Base-by-base conservation (phyloP, 2,329 filamentous ascomycete species). In the Davidsoniella virescens region DNA sequence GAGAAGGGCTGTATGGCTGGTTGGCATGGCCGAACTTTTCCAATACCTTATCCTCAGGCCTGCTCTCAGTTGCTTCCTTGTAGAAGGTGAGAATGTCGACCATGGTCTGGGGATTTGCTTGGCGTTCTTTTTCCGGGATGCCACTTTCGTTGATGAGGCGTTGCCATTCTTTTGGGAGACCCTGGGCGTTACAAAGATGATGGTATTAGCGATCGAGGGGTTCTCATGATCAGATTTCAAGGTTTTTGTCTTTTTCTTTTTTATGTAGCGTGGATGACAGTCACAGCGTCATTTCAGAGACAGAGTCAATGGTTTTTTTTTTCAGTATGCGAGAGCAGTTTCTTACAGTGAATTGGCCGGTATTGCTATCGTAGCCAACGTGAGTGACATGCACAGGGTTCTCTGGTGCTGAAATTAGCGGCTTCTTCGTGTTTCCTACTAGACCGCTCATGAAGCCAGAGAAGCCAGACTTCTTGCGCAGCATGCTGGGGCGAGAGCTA, bases 341-440 rank as follows among this genome's bases (percentile, higher is more conserved):
- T 75, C 81, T 61, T 72, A 94, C 87, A 52, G 90, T 96, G 65
- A 94, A 98, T 67, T 94, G 86, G 57, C 92, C 92, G 3, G 92
- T 96, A 60, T 85, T 76, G 67, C 92, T 94, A 66, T 98, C 90
- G 64, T 94, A 95, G 58, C 90, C 90, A 57, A 98, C 92, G 65
- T 98, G 92, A 52, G 90, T 96, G 59, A 98, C 86, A 67, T 96
- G 92, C 54, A 96, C 87, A 45, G 92, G 92, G 60, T 98, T 96
- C 65, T 94, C 88, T 50, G 92, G 92, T 37, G 87, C 86, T n/a
- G 92, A 96, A 59, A 98, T 98, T 64, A 90, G 79, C 44, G 92
- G 87, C 56, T 87, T 86, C 65, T 88, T 85, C 49, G 85, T 87
- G 36, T 87, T 90, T 56, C 85, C 84, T 53, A 93, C 80, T 54